Conservation (phyloP, 192 early-diverging fungal genomes). For the Radiomyces spectabilis region DNA sequence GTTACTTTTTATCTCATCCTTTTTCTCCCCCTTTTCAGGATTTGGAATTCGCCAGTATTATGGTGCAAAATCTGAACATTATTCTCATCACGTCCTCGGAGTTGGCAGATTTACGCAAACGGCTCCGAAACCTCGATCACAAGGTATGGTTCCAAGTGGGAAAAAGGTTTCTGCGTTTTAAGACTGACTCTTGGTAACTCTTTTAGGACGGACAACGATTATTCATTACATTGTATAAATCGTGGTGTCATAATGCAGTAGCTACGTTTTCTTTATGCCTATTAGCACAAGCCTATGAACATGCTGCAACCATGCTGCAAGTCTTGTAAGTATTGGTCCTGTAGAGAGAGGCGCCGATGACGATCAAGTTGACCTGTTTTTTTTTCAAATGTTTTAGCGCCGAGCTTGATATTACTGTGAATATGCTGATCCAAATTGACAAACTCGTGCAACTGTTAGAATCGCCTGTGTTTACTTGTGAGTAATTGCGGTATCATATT, state of each 20-base stretch:
- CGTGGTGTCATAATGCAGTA: conserved; percentile 97
- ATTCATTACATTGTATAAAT: conserved; percentile 80
- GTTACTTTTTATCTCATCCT: neutral
- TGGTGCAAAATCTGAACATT: conserved; percentile 97
- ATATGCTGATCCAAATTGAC: conserved; percentile 91
- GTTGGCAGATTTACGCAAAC: conserved; percentile 67
- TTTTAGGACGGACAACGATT: conserved; percentile 70
- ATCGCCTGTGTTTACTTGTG: conserved; percentile 94
- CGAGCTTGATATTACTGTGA: conserved; percentile 91
- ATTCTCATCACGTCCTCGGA: conserved; percentile 96
- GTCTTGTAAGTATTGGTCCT: conserved; percentile 68
- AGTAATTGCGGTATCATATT: neutral
- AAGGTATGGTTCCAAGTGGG: no score
- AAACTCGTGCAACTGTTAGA: conserved; percentile 97
- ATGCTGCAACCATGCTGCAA: conserved; percentile 72
- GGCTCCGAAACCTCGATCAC: conserved; percentile 73
- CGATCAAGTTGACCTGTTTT: no score
- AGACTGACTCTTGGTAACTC: no score
- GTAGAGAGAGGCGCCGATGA: no score
- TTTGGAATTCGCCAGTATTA: conserved; percentile 90
- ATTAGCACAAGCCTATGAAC: conserved; percentile 95
- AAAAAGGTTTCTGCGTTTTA: no score
- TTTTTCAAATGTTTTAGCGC: conserved; percentile 39
- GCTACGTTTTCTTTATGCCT: conserved; percentile 90
- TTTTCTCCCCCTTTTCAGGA: conserved; percentile 40